These are phyloP conservation scores for Hemileccinum impolitum DNA, from an alignment of 768 basidiomycete genomes.

Conservation along the genomic window DNA sequence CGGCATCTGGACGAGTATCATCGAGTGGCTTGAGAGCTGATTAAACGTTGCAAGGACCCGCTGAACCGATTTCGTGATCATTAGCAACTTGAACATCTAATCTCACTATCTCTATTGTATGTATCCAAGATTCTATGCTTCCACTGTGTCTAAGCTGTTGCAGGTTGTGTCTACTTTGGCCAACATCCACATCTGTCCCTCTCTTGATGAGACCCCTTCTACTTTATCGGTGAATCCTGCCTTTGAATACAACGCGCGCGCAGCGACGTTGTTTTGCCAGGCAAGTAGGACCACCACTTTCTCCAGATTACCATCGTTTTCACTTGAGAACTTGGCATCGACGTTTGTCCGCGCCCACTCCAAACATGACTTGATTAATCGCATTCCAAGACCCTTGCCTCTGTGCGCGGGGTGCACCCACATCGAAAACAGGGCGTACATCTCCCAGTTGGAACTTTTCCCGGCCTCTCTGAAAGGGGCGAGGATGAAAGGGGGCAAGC, in stretches of 20 bases:
- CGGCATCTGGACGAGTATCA: not conserved
- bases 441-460: constrained; percentile 13
- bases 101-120: too few species aligned
- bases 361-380: constrained; percentile 17
- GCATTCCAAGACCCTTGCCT: constrained; percentile 17
- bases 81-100: too few species aligned
- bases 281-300: constrained; percentile 21
- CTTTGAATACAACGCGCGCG: constrained; percentile 18
- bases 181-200: constrained; percentile 6
- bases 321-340: constrained; percentile 8
- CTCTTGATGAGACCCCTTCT: not conserved
- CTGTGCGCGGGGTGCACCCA: constrained; percentile 30
- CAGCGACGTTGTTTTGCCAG: constrained; percentile 12
- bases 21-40: too few species aligned
- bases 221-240: constrained; percentile 16
- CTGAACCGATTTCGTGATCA: too few species aligned
- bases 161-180: too few species aligned
- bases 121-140: not conserved
- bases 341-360: constrained; percentile 23
- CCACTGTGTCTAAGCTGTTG: too few species aligned
- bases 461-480: constrained; percentile 15
- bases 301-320: not conserved
- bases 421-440: constrained; percentile 22
- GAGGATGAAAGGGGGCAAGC: not conserved
- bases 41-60: too few species aligned